A percentile compares a stretch with the other conserved stretches of the same genome.
Evolutionary conservation across 805 yeast species (phyloP).

Genomic region (Sungouiella blattae): DNA sequence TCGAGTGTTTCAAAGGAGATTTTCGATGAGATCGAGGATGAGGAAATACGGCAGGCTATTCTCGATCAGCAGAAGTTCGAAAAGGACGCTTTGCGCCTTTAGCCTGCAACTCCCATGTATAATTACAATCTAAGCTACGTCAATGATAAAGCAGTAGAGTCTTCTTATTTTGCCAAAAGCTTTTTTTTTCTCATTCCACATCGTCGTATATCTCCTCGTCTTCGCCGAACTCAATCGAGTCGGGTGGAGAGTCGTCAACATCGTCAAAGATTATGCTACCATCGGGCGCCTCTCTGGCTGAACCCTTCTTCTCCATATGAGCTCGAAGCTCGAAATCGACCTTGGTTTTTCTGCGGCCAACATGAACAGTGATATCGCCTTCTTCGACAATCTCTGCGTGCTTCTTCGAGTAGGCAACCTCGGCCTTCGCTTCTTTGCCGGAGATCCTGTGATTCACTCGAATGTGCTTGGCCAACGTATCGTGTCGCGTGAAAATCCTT

Average conservation of each 20-base stretch:
- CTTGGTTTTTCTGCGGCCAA: conserved; percentile 43
- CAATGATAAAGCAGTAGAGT: no score
- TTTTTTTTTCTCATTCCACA: neutral
- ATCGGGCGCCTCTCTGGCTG: conserved; percentile 14
- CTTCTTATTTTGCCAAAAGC: no score
- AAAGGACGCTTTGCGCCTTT: conserved; percentile 10
- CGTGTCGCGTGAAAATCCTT: conserved; percentile 89
- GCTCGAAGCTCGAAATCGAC: conserved; percentile 45
- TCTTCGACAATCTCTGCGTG: conserved; percentile 48
- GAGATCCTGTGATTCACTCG: conserved; percentile 44
- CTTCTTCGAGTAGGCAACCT: conserved; percentile 43
- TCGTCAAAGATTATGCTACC: conserved; percentile 13
- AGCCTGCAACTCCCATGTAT: no score
- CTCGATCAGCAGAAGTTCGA: conserved; percentile 57
- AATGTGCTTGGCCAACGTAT: conserved; percentile 90
- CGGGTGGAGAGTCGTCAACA: conserved; percentile 13
- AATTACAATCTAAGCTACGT: no score
- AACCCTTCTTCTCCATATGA: conserved; percentile 38
- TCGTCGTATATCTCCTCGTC: conserved; percentile 4
- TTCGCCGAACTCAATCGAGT: conserved; percentile 9
- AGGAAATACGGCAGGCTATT: conserved; percentile 58
- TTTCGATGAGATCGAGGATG: conserved; percentile 52
- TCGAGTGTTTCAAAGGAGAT: conserved; percentile 53
- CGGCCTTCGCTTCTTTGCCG: conserved; percentile 46
- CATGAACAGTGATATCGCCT: conserved; percentile 45